These are phyloP conservation scores for Thraustochytrium sp. DNA, from an alignment of 352 stramenopile genomes.

Conservation along the genomic window DNA sequence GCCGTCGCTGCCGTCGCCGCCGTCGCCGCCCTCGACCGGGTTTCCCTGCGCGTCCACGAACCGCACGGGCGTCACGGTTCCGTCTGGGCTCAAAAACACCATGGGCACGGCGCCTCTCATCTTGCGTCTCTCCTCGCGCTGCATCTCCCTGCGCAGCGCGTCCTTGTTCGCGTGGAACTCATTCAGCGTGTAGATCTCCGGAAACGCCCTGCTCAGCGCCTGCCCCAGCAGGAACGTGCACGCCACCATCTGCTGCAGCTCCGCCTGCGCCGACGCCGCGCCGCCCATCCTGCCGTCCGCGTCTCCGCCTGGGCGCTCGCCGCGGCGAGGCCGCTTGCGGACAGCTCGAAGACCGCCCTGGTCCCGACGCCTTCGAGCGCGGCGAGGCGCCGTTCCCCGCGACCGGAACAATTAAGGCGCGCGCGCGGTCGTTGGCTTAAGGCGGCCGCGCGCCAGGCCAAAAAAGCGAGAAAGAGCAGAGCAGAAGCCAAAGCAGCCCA, in stretches of 20 bases:
- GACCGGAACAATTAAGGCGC: no score
- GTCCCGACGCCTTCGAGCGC: no score
- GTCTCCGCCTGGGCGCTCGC: no score
- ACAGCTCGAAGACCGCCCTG: no score
- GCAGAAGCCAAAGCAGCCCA: no score
- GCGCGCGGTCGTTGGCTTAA: no score
- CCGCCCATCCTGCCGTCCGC: neutral
- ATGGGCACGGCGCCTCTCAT: neutral
- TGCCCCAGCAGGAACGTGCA: constrained; percentile 47
- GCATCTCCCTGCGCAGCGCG: neutral
- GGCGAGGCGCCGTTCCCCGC: no score
- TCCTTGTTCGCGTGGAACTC: constrained; percentile 43
- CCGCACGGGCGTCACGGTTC: constrained; percentile 16
- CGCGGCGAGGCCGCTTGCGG: no score
- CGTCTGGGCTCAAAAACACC: constrained; percentile 22
- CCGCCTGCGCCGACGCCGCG: constrained; percentile 22
- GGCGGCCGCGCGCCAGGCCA: no score
- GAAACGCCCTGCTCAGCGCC: constrained; percentile 41
- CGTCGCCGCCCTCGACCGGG: neutral
- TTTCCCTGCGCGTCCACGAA: constrained; percentile 16
- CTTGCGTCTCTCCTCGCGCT: neutral
- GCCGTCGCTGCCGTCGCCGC: neutral
- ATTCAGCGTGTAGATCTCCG: constrained; percentile 43
- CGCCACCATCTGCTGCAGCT: constrained; percentile 47
- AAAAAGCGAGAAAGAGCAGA: no score